phyloP scores from a whole-genome alignment of 2,329 filamentous ascomycete species.

The Claviceps sorghi region DNA sequence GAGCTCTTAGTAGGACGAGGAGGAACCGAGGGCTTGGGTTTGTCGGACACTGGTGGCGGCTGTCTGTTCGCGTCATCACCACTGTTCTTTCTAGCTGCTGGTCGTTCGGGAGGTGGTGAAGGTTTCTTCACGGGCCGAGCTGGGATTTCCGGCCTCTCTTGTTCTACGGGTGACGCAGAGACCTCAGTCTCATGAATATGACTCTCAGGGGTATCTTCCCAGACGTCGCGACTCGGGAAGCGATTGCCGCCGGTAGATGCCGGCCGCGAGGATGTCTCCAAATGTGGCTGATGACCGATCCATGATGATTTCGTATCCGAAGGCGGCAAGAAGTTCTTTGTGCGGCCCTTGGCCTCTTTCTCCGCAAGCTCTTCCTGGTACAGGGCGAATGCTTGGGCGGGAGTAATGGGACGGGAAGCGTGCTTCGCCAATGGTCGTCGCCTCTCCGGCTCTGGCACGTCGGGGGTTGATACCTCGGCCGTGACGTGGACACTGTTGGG shows the following conservation, averaged over 20 bases:
- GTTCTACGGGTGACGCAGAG: constrained; percentile 19
- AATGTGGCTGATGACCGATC: constrained; percentile 32
- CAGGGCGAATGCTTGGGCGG: constrained; percentile 51
- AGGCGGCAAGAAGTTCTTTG: constrained; percentile 15
- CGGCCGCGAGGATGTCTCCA: constrained; percentile 31
- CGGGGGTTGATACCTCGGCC: constrained; percentile 73
- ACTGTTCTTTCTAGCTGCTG: constrained; percentile 33
- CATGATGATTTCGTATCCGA: constrained; percentile 26
- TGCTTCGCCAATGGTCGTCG: constrained; percentile 15
- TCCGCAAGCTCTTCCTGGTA: constrained; percentile 52
- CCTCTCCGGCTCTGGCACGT: constrained; percentile 26
- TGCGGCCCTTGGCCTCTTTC: constrained; percentile 26
- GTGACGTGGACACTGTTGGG: constrained; percentile 69
- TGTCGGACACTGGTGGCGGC: constrained; percentile 32
- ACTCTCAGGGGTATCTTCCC: constrained; percentile 87
- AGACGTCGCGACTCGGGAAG: constrained; percentile 85
- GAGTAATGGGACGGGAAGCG: constrained; percentile 33
- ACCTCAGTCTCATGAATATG: constrained; percentile 67
- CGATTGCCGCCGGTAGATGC: constrained; percentile 45
- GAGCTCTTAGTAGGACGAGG: constrained; percentile 41
- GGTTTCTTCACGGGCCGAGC: constrained; percentile 23
- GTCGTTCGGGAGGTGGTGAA: constrained; percentile 26
- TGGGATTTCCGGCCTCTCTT: constrained; percentile 16
- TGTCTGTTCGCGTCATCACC: constrained; percentile 22
- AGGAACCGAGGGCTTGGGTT: constrained; percentile 47